These are phyloP conservation scores for Penicillium samsonianum DNA, from an alignment of 495 filamentous ascomycete species.

Conservation along the genomic window DNA sequence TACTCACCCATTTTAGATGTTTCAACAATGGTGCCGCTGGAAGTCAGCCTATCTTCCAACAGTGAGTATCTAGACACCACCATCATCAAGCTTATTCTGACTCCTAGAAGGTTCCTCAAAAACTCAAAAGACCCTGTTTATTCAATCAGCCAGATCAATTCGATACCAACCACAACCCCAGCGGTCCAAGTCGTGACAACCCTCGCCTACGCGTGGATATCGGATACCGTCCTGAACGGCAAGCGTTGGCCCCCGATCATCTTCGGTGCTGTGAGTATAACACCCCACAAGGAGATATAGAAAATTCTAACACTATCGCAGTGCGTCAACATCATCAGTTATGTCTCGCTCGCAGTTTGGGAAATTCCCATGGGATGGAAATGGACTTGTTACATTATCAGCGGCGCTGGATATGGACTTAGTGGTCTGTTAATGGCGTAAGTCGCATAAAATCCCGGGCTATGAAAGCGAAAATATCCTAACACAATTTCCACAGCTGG, in stretches of 20 bases:
- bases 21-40: slow-evolving; percentile 42
- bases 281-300: not conserved
- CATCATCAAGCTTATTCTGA: too few relatives aligned
- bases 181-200: slow-evolving; percentile 52
- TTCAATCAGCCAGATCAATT: slow-evolving; percentile 43
- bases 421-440: slow-evolving; percentile 49
- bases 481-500: slow-evolving; percentile 35
- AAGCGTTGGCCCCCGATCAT: slow-evolving; percentile 57
- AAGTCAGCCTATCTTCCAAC: slow-evolving; percentile 40
- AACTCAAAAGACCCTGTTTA: slow-evolving; percentile 39
- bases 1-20: slow-evolving; percentile 22
- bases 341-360: slow-evolving; percentile 45
- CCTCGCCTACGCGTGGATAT: slow-evolving; percentile 48
- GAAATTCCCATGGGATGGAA: slow-evolving; percentile 47
- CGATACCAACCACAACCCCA: slow-evolving; percentile 48
- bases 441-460: slow-evolving; percentile 9
- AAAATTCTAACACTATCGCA: slow-evolving; percentile 17
- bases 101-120: too few relatives aligned
- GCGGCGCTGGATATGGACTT: slow-evolving; percentile 39
- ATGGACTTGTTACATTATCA: slow-evolving; percentile 46
- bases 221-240: slow-evolving; percentile 55
- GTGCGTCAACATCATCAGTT: slow-evolving; percentile 42
- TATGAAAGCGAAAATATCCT: not conserved
- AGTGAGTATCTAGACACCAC: too few relatives aligned
- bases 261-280: slow-evolving; percentile 46